Evolutionary conservation across 306 rosid genomes (phyloP), one percentile per base, ranked within the genome.

Genomic region (Notholithocarpus densiflorus): DNA sequence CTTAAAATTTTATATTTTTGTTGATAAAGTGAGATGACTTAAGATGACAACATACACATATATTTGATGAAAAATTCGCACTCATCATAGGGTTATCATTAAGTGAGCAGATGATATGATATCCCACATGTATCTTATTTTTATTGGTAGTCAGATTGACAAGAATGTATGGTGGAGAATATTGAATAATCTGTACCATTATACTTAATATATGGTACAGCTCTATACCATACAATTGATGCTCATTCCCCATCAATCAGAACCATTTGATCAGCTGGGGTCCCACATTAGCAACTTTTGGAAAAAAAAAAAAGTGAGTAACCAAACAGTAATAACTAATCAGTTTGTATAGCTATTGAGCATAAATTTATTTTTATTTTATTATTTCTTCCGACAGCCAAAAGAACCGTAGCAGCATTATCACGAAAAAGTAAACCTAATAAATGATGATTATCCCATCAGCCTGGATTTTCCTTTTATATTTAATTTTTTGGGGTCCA

Each of bases 101-200:
- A 68, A 62, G 40, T 62, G 45, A 74, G 73, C 56, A 81, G 54
- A 68, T 52, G 83, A 68, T 19, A 55, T 77, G 83, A 68, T 19
- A 55, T 80, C 68, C 85, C 87, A 84, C 82, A 75, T 80, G 87
- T 75, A 60, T 76, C 56, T 56, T 83, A 74, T 83, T 87, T 83
- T 87, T 71, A 87, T 83, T 85, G 88, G 91, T 21, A 56, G 84
- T 80, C 84, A 80, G 87, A 45, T 83, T 87, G 88, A 85, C 85
- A 83, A 77, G 84, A 87, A 79, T 82, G 82, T 77, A 83, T 83
- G 89, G 93, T 74, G 82, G 87, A 85, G 81, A 83, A 85, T 87
- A 75, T 85, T 84, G 84, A 85, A 80, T 84, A 62, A 81, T 52
- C 37, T 86, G 81, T 82, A 79, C 81, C 78, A 79, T 77, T 78